Evolutionary conservation across 139 green algal genomes (phyloP), one percentile per base, ranked within the genome.

Genomic region (Volvox reticuliferus): DNA sequence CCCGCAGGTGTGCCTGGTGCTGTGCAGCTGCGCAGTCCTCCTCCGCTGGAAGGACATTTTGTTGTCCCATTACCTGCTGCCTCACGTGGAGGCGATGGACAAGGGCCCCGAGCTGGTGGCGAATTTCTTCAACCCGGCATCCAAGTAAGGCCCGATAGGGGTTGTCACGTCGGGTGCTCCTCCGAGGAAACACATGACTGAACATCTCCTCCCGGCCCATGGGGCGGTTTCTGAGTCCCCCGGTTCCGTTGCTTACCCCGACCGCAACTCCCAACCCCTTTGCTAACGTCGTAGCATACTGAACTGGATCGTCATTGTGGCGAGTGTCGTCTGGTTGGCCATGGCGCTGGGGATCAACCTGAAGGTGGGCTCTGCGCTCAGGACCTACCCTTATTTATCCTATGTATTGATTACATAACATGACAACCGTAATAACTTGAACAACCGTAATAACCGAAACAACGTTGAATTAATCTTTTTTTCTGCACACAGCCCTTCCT

Each of bases 291-390:
- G 78, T 79, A 91, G 79, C 62, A 44, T 93, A n/a, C 55, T 92
- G 2, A 93, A 80, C 37, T 93, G 91, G 91, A 88, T 89, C 19
- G 81, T 91, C 16, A 30, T 82, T 5, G 26, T 93, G 62, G 81
- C 67, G 0, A 62, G 44, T 21, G 81, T 14, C 0, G 12, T 86
- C 16, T 79, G 78, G 63, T 44, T 93, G 50, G 79, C 44, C n/a
- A 55, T 13, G 28, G 63, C 33, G 2, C 36, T 91, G 73, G 91
- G 91, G 36, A 6, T 93, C 0, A 89, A 88, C 65, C 63, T 93
- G 18, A 50, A 89, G 85, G 85, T 89, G 78, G 12, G 78, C 24
- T 73, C 44, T 55, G 44, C 44, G 44, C 44, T 55, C 9, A 55
- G n/a, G n/a, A n/a, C n/a, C n/a, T n/a, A n/a, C n/a, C n/a, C n/a